phyloP scores from a whole-genome alignment of 2,329 filamentous ascomycete species.

The Mariannaea sp. region DNA sequence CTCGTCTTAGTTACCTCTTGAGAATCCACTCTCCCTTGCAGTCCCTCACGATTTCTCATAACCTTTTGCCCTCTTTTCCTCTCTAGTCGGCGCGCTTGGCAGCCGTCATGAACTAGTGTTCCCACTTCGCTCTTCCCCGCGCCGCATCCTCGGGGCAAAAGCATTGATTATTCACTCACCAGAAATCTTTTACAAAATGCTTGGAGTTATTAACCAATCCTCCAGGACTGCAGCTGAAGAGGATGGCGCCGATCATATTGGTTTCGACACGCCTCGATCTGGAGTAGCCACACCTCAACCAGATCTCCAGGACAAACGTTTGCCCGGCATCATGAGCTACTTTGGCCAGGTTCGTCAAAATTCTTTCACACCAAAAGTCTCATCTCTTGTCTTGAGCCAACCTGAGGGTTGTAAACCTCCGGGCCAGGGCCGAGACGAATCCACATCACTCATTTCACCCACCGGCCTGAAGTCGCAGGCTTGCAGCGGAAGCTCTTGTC shows the following conservation, averaged over 20 bases:
- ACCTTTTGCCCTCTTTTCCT: constrained; percentile 33
- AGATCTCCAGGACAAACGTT: constrained; percentile 90
- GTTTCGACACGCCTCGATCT: constrained; percentile 85
- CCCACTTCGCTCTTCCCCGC: constrained; percentile 42
- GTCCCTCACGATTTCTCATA: constrained; percentile 22
- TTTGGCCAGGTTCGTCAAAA: constrained; percentile 98
- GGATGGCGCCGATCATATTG: constrained; percentile 75
- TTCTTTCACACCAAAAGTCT: constrained; percentile 60
- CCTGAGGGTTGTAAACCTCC: constrained; percentile 41
- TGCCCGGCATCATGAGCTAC: constrained; percentile 95
- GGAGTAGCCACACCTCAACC: constrained; percentile 92
- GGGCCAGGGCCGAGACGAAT: constrained; percentile 31
- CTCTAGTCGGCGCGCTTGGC: constrained; percentile 43
- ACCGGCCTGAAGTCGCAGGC: constrained; percentile 39
- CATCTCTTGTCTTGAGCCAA: constrained; percentile 46
- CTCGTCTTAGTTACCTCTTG: constrained; percentile 40
- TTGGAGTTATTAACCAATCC: constrained; percentile 56
- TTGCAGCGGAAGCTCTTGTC: constrained; percentile 35
- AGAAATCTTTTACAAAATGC: constrained; percentile 45
- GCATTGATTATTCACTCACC: constrained; percentile 39
- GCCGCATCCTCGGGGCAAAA: constrained; percentile 36
- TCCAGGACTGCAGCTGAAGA: constrained; percentile 67
- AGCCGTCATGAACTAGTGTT: constrained; percentile 49
- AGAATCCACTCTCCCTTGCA: constrained; percentile 35
- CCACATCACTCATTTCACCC: constrained; percentile 44